Conservation (phyloP, 441 rosid genomes). For the Sinapis alba region DNA sequence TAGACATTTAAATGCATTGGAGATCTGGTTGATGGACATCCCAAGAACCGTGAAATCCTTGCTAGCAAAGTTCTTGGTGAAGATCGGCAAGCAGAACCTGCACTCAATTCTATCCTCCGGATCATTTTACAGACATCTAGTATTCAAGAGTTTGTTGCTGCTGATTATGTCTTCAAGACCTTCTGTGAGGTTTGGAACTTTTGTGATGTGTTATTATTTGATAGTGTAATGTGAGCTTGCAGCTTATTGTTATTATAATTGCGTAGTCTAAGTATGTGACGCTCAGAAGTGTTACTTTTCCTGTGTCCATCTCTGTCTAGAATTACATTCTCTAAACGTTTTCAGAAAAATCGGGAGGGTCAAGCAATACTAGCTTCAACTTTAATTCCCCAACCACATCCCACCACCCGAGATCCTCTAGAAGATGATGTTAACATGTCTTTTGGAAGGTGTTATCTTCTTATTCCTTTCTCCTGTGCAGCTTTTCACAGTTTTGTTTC, state of each 20-base stretch:
- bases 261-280: background rate
- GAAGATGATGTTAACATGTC: conserved; percentile 96
- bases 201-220: conserved; percentile 19
- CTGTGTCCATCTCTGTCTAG: conserved; percentile 20
- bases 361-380: conserved; percentile 93
- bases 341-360: conserved; percentile 83
- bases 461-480: conserved; percentile 8
- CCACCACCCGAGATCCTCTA: conserved; percentile 59
- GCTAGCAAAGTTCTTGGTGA: conserved; percentile 94
- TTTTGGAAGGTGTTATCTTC: conserved; percentile 83
- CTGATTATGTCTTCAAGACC: conserved; percentile 84
- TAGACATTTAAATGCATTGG: conserved; percentile 93
- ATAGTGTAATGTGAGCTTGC: background rate
- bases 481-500: conserved; percentile 2
- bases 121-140: conserved; percentile 88
- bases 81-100: conserved; percentile 88
- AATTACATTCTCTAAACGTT: conserved; percentile 14
- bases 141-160: conserved; percentile 88
- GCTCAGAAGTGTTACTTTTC: background rate
- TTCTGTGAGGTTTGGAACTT: conserved; percentile 82
- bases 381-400: conserved; percentile 83
- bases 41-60: conserved; percentile 80
- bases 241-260: background rate
- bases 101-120: conserved; percentile 88
- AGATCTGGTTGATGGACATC: conserved; percentile 74